Evolutionary conservation across 2,329 filamentous ascomycete genomes (phyloP), one percentile per base, ranked within the genome.

Genomic region (Thermothelomyces thermophilus): DNA sequence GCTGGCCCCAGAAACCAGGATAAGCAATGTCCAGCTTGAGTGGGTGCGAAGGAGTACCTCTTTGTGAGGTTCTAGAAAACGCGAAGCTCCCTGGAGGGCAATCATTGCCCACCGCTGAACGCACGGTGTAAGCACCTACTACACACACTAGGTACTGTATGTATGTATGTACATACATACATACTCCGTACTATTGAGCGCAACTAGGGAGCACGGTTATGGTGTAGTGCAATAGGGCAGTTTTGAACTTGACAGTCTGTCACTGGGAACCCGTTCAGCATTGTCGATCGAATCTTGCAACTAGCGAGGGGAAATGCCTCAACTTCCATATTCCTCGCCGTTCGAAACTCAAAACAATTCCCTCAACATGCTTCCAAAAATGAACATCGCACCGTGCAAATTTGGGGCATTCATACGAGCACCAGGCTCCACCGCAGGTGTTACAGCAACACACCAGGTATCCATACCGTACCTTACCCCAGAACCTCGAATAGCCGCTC

Each of bases 401-500:
- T 14, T 46, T 9, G 19, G 35, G 7, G 9, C 10, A 35, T 35
- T 20, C 44, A 48, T 43, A 44, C 37, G 39, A 48, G 37, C 13
- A 13, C 42, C 19, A 26, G 31, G 13, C 34, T 46, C 53, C 48
- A 50, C 40, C 37, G 16, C n/a, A n/a, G n/a, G n/a, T n/a, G n/a
- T n/a, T n/a, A n/a, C n/a, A n/a, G n/a, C n/a, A n/a, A n/a, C n/a
- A n/a, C n/a, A n/a, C n/a, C n/a, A n/a, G n/a, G n/a, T n/a, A n/a
- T n/a, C n/a, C n/a, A n/a, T n/a, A n/a, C 46, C 40, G 39, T 39
- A 7, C 13, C 24, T 40, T 55, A 34, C 44, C 51, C 48, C 49
- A 59, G 53, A 58, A 57, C 58, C 58, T 60, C 48, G 52, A 60
- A 60, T 60, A 60, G 51, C 58, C 58, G 58, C 54, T 45, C 52